These are phyloP conservation scores for Ceratocystis albifundus DNA, from an alignment of 2,329 filamentous ascomycete genomes.

Conservation along the genomic window DNA sequence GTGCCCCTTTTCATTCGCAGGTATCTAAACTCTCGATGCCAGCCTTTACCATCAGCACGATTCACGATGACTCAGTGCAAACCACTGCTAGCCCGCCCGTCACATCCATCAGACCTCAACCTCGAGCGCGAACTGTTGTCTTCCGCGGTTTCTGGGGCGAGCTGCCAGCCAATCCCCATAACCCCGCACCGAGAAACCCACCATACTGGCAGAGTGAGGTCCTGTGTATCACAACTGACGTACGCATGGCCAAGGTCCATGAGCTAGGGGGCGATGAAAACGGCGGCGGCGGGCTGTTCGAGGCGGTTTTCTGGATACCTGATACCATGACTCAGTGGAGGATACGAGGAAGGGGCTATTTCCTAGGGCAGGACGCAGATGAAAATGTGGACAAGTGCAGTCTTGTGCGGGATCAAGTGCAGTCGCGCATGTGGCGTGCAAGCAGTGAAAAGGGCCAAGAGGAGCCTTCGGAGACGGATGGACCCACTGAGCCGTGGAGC, in stretches of 20 bases:
- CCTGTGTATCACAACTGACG: slow-evolving; percentile 75
- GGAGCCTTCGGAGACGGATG: slow-evolving; percentile 24
- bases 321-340: slow-evolving; percentile 71
- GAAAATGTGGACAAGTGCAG: slow-evolving; percentile 18
- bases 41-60: slow-evolving; percentile 41
- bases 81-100: slow-evolving; percentile 31
- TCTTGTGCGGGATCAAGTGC: not conserved
- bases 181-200: slow-evolving; percentile 61
- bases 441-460: too few species aligned
- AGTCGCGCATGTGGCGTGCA: not conserved
- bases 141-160: slow-evolving; percentile 74
- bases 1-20: slow-evolving; percentile 41
- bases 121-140: slow-evolving; percentile 66
- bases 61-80: slow-evolving; percentile 30
- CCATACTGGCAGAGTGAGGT: slow-evolving; percentile 60
- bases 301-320: slow-evolving; percentile 72
- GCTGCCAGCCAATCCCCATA: slow-evolving; percentile 60
- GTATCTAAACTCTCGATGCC: slow-evolving; percentile 38
- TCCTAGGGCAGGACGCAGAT: slow-evolving; percentile 61
- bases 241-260: slow-evolving; percentile 69
- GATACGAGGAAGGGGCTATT: slow-evolving; percentile 61
- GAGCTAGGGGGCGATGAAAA: slow-evolving; percentile 51
- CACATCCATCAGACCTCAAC: slow-evolving; percentile 28
- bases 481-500: slow-evolving; percentile 43
- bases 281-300: slow-evolving; percentile 59